Conservation (phyloP, 495 filamentous ascomycete species). For the Symbiotaphrina buchneri region DNA sequence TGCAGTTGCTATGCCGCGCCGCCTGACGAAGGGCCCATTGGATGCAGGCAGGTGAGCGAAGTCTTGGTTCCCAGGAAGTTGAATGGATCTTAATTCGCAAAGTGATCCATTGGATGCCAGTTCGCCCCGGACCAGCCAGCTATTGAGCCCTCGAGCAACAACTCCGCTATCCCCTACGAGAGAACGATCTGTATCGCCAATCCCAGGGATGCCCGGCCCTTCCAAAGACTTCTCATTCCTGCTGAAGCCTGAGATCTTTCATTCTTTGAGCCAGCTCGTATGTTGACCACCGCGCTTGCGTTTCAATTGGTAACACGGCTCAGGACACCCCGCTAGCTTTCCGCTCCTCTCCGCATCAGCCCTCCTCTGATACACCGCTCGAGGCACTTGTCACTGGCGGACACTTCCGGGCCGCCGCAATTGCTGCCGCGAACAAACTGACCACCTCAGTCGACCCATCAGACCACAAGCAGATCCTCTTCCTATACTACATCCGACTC, state of each 20-base stretch:
- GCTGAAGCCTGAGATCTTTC: slow-evolving; percentile 57
- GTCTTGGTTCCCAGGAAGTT: slow-evolving; percentile 5
- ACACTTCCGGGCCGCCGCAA: slow-evolving; percentile 53
- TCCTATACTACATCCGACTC: slow-evolving; percentile 60
- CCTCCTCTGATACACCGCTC: slow-evolving; percentile 24
- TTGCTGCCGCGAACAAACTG: slow-evolving; percentile 46
- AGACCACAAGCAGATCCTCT: slow-evolving; percentile 43
- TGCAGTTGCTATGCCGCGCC: no score
- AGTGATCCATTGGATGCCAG: background rate
- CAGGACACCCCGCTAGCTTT: slow-evolving; percentile 40
- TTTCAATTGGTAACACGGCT: background rate
- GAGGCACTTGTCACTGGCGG: slow-evolving; percentile 27
- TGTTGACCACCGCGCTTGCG: background rate
- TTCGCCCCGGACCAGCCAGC: background rate
- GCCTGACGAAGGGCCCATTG: slow-evolving; percentile 27
- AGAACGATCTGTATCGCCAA: slow-evolving; percentile 9
- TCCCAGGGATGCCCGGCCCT: slow-evolving; percentile 11
- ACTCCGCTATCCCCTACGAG: slow-evolving; percentile 1
- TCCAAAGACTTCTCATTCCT: slow-evolving; percentile 51
- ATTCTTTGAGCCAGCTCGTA: slow-evolving; percentile 39
- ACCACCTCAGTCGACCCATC: slow-evolving; percentile 27
- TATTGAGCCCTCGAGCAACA: background rate
- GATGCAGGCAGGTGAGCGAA: slow-evolving; percentile 24
- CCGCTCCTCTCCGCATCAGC: slow-evolving; percentile 19
- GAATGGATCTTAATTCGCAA: background rate